phyloP scores from a whole-genome alignment of 73 alveolate genomes.

The Symbiodinium natans region DNA sequence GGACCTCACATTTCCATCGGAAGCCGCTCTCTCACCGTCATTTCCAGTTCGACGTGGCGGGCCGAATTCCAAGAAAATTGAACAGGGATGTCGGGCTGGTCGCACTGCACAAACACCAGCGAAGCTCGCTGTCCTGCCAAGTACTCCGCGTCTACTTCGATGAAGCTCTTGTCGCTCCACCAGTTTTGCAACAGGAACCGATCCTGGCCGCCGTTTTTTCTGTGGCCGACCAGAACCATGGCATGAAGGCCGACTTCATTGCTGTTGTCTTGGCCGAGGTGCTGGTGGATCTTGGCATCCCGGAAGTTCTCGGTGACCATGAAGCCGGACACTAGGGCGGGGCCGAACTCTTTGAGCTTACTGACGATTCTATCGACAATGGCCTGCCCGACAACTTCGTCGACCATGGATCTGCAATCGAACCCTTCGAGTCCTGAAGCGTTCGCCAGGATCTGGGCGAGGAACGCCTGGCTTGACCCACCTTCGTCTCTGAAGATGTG shows the following conservation, averaged over 20 bases:
- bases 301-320: neutral
- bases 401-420: neutral
- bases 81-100: neutral
- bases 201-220: neutral
- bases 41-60: conserved; percentile 1
- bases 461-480: neutral
- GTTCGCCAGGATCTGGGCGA: neutral
- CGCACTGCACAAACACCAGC: neutral
- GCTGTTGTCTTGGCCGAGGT: conserved; percentile 14
- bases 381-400: neutral
- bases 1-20: neutral
- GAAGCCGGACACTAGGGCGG: conserved; percentile 3
- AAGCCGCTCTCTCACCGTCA: neutral
- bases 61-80: neutral
- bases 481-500: neutral
- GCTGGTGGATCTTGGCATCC: neutral
- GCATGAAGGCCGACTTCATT: neutral
- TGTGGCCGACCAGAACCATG: neutral
- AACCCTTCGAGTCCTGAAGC: too few relatives aligned
- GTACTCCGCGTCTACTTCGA: neutral
- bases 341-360: neutral
- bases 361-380: neutral
- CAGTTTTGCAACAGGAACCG: conserved; percentile 15
- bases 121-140: neutral
- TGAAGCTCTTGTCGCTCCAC: neutral